Evolutionary conservation across 2,329 filamentous ascomycete genomes (phyloP).

Genomic region (Huntiella abstrusa): DNA sequence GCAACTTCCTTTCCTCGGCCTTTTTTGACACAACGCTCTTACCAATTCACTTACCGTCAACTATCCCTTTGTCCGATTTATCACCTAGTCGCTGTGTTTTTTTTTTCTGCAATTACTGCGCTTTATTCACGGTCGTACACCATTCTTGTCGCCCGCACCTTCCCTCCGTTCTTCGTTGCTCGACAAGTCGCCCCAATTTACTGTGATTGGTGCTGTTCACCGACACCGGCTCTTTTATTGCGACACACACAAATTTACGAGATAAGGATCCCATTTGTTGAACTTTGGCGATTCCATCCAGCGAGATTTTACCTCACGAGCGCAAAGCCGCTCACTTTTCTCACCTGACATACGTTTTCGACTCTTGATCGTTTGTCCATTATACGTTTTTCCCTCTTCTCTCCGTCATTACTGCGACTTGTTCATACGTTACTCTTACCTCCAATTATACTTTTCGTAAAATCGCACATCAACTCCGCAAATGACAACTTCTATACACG

Average conservation of each 20-base stretch:
- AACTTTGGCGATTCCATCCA: too few species aligned
- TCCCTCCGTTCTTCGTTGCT: not conserved
- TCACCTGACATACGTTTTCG: not conserved
- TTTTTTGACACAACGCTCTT: not conserved
- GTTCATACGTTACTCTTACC: not conserved
- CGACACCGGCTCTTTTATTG: too few species aligned
- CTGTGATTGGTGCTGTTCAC: not conserved
- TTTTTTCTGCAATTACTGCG: too few species aligned
- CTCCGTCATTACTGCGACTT: not conserved
- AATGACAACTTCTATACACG: slow-evolving; percentile 9
- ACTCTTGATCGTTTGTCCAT: not conserved
- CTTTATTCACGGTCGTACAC: not conserved
- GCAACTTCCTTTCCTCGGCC: not conserved
- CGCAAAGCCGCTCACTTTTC: not conserved
- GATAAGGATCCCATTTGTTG: too few species aligned
- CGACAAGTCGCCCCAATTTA: not conserved
- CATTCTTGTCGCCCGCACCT: not conserved
- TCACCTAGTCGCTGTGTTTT: not conserved
- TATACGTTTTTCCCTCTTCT: not conserved
- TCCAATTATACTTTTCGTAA: not conserved
- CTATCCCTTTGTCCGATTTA: not conserved
- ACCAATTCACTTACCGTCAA: not conserved
- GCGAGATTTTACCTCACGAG: too few species aligned
- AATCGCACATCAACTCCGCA: not conserved
- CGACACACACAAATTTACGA: too few species aligned